These are phyloP conservation scores for Smittium mucronatum DNA, from an alignment of 371 early-diverging fungal species.

Conservation along the genomic window DNA sequence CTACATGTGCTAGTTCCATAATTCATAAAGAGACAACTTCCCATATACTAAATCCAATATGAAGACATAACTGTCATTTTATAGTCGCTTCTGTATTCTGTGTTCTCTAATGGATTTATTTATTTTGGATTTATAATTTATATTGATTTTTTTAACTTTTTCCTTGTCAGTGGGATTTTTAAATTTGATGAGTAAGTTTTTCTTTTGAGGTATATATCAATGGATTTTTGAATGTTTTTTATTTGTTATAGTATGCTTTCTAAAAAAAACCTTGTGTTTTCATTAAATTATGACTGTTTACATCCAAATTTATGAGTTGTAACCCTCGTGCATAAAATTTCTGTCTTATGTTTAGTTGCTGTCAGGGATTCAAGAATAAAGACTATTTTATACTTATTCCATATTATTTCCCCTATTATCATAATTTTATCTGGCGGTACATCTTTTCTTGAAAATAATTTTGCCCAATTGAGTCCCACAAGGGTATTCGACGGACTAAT, in stretches of 20 bases:
- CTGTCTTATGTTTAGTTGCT: no score
- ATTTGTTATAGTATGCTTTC: not conserved
- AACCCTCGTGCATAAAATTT: no score
- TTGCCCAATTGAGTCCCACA: no score
- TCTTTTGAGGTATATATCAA: not conserved
- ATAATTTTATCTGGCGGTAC: no score
- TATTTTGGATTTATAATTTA: not conserved
- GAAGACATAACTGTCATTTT: not conserved
- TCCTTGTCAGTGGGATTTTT: not conserved
- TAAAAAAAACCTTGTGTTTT: not conserved
- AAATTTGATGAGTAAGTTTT: not conserved
- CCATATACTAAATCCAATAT: not conserved
- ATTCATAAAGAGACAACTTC: not conserved
- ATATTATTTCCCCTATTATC: no score
- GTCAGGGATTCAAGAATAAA: no score
- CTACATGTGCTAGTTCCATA: not conserved
- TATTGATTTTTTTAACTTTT: not conserved
- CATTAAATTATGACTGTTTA: no score
- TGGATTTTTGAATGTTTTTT: not conserved
- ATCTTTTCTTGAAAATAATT: no score
- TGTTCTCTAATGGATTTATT: not conserved
- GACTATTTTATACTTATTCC: no score
- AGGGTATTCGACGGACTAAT: no score
- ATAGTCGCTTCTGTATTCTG: not conserved
- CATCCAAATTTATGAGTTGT: no score